Percentiles rank a stretch among this genome's conserved stretches.
Conservation (phyloP, 768 basidiomycete genomes). For the Daedalea quercina region DNA sequence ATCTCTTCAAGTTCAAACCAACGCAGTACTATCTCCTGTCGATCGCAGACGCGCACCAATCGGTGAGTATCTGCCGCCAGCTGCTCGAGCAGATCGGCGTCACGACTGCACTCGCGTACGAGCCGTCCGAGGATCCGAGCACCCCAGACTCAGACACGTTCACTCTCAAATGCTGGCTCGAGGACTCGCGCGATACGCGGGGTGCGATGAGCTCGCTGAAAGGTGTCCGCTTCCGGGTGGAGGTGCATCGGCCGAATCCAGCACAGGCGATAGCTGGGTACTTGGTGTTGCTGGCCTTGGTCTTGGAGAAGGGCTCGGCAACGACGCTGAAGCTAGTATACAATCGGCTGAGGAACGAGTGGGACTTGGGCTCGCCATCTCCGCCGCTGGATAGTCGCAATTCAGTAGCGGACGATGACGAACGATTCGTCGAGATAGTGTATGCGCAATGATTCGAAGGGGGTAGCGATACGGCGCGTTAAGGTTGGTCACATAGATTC, state of each 20-base stretch:
- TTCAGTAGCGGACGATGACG: slow-evolving; percentile 17
- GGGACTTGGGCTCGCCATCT: slow-evolving; percentile 52
- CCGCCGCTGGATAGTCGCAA: slow-evolving; percentile 9
- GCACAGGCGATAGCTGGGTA: slow-evolving; percentile 40
- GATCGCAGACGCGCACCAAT: slow-evolving; percentile 49
- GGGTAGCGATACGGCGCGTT: too few species aligned
- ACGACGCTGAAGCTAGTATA: slow-evolving; percentile 77
- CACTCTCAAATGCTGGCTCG: slow-evolving; percentile 52
- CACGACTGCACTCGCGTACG: slow-evolving; percentile 54
- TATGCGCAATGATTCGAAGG: slow-evolving; percentile 17
- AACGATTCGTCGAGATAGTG: slow-evolving; percentile 28
- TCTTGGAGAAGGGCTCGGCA: slow-evolving; percentile 83
- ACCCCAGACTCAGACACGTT: slow-evolving; percentile 39
- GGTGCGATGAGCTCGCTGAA: slow-evolving; percentile 53
- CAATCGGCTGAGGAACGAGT: slow-evolving; percentile 55
- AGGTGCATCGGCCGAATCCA: slow-evolving; percentile 43
- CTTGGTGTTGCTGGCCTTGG: slow-evolving; percentile 54
- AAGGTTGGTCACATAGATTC: too few species aligned
- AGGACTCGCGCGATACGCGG: slow-evolving; percentile 54
- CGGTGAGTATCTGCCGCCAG: slow-evolving; percentile 67
- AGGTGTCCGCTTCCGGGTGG: slow-evolving; percentile 77
- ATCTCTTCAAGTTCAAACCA: slow-evolving; percentile 83
- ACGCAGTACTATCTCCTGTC: slow-evolving; percentile 53
- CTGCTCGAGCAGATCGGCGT: slow-evolving; percentile 70
- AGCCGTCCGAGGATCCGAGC: background rate